Evolutionary conservation across 2,329 filamentous ascomycete genomes (phyloP), one percentile per base, ranked within the genome.

Genomic region (Calonectria leucothoes): DNA sequence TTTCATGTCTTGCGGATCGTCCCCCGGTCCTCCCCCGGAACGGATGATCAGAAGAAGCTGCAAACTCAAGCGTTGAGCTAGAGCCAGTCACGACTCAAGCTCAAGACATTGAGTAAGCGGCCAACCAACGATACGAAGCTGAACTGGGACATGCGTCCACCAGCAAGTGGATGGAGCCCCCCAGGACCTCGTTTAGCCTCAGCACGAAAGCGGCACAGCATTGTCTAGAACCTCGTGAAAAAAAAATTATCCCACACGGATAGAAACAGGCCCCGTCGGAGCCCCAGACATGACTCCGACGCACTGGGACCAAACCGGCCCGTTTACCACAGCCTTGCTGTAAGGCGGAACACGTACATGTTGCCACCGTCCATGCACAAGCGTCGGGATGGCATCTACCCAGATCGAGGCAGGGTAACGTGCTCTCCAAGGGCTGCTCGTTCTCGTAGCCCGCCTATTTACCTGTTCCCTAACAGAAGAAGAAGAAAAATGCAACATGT

Each of bases 211-310:
- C 55, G 55, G 55, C 55, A 59, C 55, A 59, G 55, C 33, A 8
- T 5, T 59, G 33, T 59, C 55, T 39, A 11, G 55, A 59, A 39
- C 55, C 55, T 59, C 55, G 55, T 59, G 37, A 59, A 37, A 25
- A 23, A 59, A 25, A 23, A 37, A 57, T 14, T 20, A 33, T 55
- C 4, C 33, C 52, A 59, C 55, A 39, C 55, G 52, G 52, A 59
- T 33, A 25, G 37, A 59, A 17, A 6, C 33, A 20, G 17, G 11
- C 55, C 55, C 55, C 55, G 33, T 39, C 55, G 55, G 55, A 59
- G 55, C 55, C 55, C 55, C 55, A 59, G 55, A 59, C 33, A 59
- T 23, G 55, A 59, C 55, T 59, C 55, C 55, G 55, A 59, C 55
- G 25, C 55, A 59, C 33, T 39, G 55, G 55, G n/a, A 35, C 55